Conservation (phyloP, 31 red algal species). For the Odonthalia washingtoniensis region DNA sequence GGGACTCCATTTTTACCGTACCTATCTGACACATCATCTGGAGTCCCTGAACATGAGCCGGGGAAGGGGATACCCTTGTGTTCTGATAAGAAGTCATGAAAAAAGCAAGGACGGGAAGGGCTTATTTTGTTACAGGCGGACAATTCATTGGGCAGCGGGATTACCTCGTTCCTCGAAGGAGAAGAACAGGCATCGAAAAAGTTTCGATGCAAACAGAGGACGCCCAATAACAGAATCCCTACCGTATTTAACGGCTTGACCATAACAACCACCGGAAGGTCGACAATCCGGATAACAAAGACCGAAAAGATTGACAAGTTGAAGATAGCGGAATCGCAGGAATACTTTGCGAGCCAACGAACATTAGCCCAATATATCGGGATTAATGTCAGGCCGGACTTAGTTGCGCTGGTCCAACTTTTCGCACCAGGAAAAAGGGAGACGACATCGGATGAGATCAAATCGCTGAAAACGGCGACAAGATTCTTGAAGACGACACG, state of each 20-base stretch:
- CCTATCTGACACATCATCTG: not conserved
- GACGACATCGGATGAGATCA: not conserved
- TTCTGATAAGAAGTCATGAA: not conserved
- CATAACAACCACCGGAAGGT: not conserved
- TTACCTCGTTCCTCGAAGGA: not conserved
- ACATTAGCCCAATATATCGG: not conserved
- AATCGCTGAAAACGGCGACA: not conserved
- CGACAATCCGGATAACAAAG: not conserved
- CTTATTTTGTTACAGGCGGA: not conserved
- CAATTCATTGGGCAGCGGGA: not conserved
- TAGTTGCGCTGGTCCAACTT: not conserved
- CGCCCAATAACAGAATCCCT: not conserved
- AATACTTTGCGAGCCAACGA: not conserved
- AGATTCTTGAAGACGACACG: not conserved
- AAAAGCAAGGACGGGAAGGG: not conserved
- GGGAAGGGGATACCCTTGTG: not conserved
- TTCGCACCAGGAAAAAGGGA: not conserved
- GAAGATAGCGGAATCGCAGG: not conserved
- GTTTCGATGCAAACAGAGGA: not conserved
- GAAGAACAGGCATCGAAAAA: too few species aligned
- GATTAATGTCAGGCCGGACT: not conserved
- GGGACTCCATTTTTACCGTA: not conserved
- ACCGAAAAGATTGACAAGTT: not conserved
- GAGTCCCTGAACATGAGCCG: not conserved
- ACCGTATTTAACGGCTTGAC: not conserved